Base-by-base conservation (phyloP, 495 filamentous ascomycete genomes). In the Daldinia childiae region DNA sequence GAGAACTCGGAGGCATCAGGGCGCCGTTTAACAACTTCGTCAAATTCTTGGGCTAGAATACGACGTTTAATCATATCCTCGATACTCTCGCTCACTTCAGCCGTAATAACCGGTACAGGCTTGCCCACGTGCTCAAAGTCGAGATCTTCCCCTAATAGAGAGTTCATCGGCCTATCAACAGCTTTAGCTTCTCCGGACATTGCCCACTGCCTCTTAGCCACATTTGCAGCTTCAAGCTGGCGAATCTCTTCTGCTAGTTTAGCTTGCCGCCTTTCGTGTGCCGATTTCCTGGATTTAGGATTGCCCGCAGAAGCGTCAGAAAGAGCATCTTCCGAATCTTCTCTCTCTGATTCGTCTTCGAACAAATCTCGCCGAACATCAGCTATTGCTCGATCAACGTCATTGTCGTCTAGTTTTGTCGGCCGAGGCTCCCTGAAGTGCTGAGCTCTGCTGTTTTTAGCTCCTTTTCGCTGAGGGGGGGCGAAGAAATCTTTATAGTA, bases 121-220 rank as follows among this genome's bases (percentile, higher is more conserved):
- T 98, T 98, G 66, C 95, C 96, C n/a, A 92, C 88, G 55, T 95
- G 88, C 78, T 99, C 95, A 73, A 98, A 98, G 59, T 98, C 95
- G 14, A 99, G 86, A 68, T 98, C 94, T 79, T 98, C 91, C 77
- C 98, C 96, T 2, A 99, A 87, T 0, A 99, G 86, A 0, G 94
- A 97, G 79, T 99, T 98, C 17, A 93, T 65, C 0, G 96, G 95
- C 52, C 95, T 86, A 64, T 93, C 92, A 2, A 83, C 83, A 0
- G 93, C 96, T 51, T 88, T 87, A 41, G 93, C 95, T 85, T 99
- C 95, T 74, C 95, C 95, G 11, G 91, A 85, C 38, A 98, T 83
- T 55, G 91, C 92, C 95, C 95, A 99, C 68, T 94, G 88, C 52
- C 93, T 90, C 79, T 97, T 97, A 2, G 93, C 92, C 7, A 99